phyloP scores from a whole-genome alignment of 257 asterid species.

The Cynanchum wilfordii region DNA sequence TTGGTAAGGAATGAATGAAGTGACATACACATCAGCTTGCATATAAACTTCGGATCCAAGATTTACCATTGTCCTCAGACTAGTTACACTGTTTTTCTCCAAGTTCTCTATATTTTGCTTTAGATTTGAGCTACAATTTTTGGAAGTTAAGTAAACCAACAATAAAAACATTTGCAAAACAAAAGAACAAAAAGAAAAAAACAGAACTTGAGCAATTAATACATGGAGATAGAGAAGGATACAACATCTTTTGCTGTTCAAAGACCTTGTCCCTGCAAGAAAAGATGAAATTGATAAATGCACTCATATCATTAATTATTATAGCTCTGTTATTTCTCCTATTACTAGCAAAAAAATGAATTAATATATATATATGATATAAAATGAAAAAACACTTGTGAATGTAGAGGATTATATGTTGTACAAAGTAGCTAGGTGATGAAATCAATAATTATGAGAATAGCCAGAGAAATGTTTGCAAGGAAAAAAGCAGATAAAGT shows the following conservation, averaged over 20 bases:
- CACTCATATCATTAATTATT: background rate
- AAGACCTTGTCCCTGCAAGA: conserved; percentile 84
- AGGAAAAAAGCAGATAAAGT: background rate
- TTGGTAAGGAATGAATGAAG: background rate
- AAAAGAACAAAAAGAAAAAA: too few relatives aligned
- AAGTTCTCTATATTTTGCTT: conserved; percentile 71
- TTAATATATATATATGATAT: too few relatives aligned
- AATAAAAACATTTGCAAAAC: background rate
- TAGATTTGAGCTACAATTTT: conserved; percentile 65
- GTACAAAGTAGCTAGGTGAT: background rate
- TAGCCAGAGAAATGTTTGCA: background rate
- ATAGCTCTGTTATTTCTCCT: background rate
- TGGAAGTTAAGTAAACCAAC: conserved; percentile 35
- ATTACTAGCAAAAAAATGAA: background rate
- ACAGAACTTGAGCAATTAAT: background rate
- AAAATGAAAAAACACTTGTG: background rate
- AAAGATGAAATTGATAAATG: too few relatives aligned
- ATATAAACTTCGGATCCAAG: conserved; percentile 81
- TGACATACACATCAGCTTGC: conserved; percentile 86
- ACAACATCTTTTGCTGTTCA: conserved; percentile 83
- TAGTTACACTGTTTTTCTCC: conserved; percentile 78
- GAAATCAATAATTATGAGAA: background rate
- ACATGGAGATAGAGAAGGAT: conserved; percentile 45
- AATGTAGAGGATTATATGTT: background rate
- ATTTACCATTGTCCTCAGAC: conserved; percentile 70